phyloP scores from a whole-genome alignment of 192 early-diverging fungal genomes.

The Backusella sp. region DNA sequence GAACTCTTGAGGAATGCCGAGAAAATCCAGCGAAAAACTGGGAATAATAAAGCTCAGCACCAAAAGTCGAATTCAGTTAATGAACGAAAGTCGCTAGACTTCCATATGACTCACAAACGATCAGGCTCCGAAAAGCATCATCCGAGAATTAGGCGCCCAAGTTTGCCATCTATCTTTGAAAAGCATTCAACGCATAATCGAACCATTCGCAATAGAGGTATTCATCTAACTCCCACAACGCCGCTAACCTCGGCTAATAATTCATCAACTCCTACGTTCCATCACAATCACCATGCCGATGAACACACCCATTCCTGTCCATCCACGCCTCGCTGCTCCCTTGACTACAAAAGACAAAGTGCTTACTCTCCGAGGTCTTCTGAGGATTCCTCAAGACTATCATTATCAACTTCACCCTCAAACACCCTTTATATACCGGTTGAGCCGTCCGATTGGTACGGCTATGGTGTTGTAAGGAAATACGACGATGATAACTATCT shows the following conservation, averaged over 20 bases:
- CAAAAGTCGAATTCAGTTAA: not conserved
- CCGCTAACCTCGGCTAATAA: not conserved
- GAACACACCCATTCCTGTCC: not conserved
- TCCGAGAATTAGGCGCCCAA: constrained; percentile 22
- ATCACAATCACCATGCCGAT: not conserved
- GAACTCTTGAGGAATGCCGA: constrained; percentile 7
- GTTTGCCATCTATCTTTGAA: constrained; percentile 19
- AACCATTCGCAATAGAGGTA: not conserved
- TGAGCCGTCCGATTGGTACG: constrained; percentile 8
- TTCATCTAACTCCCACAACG: not conserved
- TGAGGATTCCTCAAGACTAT: not conserved
- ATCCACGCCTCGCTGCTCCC: not conserved
- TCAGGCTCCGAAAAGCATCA: not conserved
- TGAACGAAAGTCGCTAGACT: not conserved
- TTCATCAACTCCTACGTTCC: not conserved
- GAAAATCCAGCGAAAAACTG: not conserved
- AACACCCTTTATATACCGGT: not conserved
- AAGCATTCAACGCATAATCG: not conserved
- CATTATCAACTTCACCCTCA: not conserved
- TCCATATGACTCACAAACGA: not conserved
- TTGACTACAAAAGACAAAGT: not conserved
- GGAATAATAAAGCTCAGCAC: not conserved
- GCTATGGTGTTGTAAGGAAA: constrained; percentile 10
- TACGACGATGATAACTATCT: constrained; percentile 26
- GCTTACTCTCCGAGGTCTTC: not conserved